phyloP scores from a whole-genome alignment of 2,329 filamentous ascomycete species.

The Cercospora sp. region DNA sequence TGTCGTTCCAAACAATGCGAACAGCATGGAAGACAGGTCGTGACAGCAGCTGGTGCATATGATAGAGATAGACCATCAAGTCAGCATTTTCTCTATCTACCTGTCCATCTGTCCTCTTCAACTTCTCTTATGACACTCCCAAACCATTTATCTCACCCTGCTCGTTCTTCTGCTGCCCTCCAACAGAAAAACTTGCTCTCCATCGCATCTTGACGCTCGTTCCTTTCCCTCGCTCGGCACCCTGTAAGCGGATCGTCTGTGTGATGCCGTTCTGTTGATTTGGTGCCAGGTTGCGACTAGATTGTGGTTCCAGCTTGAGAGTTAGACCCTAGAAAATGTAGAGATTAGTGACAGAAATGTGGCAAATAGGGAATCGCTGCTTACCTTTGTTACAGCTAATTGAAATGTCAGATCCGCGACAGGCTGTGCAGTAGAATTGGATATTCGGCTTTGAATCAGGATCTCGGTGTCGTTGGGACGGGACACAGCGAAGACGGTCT shows the following conservation, averaged over 20 bases:
- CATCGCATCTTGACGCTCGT: slow-evolving; percentile 84
- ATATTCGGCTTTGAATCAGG: slow-evolving; percentile 78
- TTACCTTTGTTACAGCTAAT: slow-evolving; percentile 87
- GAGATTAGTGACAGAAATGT: neutral
- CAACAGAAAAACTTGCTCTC: slow-evolving; percentile 76
- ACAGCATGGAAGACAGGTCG: neutral
- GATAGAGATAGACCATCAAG: neutral
- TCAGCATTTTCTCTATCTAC: neutral
- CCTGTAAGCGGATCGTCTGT: slow-evolving; percentile 76
- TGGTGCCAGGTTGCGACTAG: slow-evolving; percentile 71
- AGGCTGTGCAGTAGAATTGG: slow-evolving; percentile 71
- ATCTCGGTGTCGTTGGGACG: slow-evolving; percentile 57
- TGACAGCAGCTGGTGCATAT: neutral
- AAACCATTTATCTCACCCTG: slow-evolving; percentile 82
- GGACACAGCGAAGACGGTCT: slow-evolving; percentile 70
- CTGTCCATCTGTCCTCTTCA: neutral
- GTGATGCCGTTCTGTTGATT: slow-evolving; percentile 73
- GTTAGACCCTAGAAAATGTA: slow-evolving; percentile 65
- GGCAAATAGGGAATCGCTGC: neutral
- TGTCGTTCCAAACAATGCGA: neutral
- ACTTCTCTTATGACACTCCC: slow-evolving; percentile 52
- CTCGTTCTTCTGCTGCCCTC: slow-evolving; percentile 65
- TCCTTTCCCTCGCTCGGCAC: slow-evolving; percentile 71
- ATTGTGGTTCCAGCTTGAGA: slow-evolving; percentile 80
- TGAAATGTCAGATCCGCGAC: slow-evolving; percentile 85